Evolutionary conservation across 2,329 filamentous ascomycete species (phyloP).

Genomic region (Apiospora marii): DNA sequence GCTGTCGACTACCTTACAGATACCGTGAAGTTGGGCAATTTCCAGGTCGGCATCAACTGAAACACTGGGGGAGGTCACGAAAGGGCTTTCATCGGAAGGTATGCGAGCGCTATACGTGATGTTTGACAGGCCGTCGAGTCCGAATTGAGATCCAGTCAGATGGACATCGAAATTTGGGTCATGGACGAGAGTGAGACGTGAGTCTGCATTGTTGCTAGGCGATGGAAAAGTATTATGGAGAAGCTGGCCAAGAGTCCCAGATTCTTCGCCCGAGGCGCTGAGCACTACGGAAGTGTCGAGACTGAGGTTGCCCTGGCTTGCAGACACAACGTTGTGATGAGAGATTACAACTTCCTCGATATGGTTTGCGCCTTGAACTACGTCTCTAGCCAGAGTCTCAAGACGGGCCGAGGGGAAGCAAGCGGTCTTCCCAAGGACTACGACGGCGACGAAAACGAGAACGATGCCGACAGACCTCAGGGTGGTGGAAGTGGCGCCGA

Average conservation of each 20-base stretch:
- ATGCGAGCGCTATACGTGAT: rapidly evolving
- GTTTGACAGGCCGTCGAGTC: background rate
- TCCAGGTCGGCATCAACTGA: background rate
- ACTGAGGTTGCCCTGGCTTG: too few species aligned
- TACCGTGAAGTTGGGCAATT: background rate
- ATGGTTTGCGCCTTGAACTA: background rate
- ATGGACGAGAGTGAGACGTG: too few species aligned
- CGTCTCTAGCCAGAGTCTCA: too few species aligned
- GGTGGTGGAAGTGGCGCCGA: background rate
- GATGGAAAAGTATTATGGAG: background rate
- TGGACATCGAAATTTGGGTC: background rate
- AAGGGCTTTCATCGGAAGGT: too few species aligned
- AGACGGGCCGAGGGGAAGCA: background rate
- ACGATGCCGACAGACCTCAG: background rate
- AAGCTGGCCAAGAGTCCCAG: background rate
- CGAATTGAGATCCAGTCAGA: slow-evolving; percentile 3
- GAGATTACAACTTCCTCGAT: too few species aligned
- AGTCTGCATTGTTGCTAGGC: background rate
- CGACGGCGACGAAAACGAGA: background rate
- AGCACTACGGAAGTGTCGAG: background rate
- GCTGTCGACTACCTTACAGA: too few species aligned
- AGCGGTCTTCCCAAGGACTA: background rate
- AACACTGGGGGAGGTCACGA: too few species aligned
- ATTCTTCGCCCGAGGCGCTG: background rate
- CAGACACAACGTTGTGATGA: too few species aligned